Conservation (phyloP, 2,329 filamentous ascomycete genomes). For the Apiospora arundinis region DNA sequence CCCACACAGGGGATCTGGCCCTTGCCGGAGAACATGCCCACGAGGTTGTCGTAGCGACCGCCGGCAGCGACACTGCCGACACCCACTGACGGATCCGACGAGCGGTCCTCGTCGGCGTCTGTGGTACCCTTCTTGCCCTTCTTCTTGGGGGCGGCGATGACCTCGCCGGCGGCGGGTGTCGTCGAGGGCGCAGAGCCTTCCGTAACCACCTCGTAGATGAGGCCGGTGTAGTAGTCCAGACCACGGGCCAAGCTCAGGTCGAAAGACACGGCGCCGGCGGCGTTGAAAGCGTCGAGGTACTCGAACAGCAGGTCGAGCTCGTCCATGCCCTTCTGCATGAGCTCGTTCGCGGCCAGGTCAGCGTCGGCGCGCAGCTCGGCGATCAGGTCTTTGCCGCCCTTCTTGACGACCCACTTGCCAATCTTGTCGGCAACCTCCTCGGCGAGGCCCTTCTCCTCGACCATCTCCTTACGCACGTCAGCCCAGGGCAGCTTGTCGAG, state of each 20-base stretch:
- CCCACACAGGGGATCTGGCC: slow-evolving; percentile 77
- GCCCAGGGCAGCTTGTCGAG: slow-evolving; percentile 78
- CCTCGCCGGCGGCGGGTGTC: slow-evolving; percentile 43
- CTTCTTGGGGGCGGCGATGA: slow-evolving; percentile 43
- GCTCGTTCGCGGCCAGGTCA: slow-evolving; percentile 65
- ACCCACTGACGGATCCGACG: slow-evolving; percentile 72
- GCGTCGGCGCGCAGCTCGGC: slow-evolving; percentile 64
- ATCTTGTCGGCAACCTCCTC: slow-evolving; percentile 73
- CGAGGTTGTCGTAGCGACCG: slow-evolving; percentile 78
- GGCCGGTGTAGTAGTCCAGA: slow-evolving; percentile 77
- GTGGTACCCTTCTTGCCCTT: slow-evolving; percentile 50
- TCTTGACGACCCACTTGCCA: slow-evolving; percentile 72
- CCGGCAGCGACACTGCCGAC: slow-evolving; percentile 79
- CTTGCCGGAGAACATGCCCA: slow-evolving; percentile 78
- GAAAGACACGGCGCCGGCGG: slow-evolving; percentile 70
- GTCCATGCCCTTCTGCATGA: slow-evolving; percentile 70
- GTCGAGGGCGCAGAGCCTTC: slow-evolving; percentile 63
- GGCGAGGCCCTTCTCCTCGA: slow-evolving; percentile 75
- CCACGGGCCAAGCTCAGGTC: slow-evolving; percentile 77
- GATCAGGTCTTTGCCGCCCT: slow-evolving; percentile 70
- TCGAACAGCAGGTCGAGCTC: slow-evolving; percentile 73
- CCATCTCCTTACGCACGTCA: slow-evolving; percentile 79
- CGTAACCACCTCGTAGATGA: slow-evolving; percentile 78
- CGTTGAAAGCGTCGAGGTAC: slow-evolving; percentile 71
- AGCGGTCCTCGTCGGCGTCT: slow-evolving; percentile 62